Evolutionary conservation across 768 basidiomycete species (phyloP).

Genomic region (Trametes cubensis): DNA sequence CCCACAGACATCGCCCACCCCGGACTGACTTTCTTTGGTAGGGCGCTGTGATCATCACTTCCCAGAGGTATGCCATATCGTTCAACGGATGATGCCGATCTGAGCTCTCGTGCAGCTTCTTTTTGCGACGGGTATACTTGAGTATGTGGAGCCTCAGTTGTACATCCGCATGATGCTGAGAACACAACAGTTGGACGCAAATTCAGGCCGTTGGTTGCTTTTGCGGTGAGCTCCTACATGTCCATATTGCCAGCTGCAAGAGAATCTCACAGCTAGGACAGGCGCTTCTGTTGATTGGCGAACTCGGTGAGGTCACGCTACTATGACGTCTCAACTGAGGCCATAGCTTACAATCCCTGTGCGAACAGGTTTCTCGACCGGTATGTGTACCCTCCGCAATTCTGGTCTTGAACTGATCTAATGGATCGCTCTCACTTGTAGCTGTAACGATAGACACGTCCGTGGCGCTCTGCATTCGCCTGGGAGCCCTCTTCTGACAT

Average conservation of each 20-base stretch:
- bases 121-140: constrained; percentile 7
- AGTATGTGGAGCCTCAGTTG: not conserved
- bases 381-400: not conserved
- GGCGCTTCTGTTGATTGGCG: not conserved
- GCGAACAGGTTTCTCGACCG: not conserved
- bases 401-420: no score
- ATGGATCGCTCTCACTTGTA: not conserved
- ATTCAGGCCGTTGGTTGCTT: not conserved
- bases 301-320: not conserved
- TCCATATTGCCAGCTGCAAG: no score
- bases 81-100: no score
- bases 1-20: no score
- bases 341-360: no score
- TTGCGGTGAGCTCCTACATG: not conserved
- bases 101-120: not conserved
- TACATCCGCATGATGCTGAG: not conserved
- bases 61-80: not conserved
- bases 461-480: not conserved
- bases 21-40: not conserved
- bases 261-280: not conserved
- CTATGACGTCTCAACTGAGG: no score
- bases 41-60: constrained; percentile 2
- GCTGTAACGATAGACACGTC: constrained; percentile 8
- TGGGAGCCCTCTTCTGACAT: not conserved
- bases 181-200: not conserved